Base-by-base conservation (phyloP, 2,329 filamentous ascomycete genomes). In the Pyrenochaeta sp. region DNA sequence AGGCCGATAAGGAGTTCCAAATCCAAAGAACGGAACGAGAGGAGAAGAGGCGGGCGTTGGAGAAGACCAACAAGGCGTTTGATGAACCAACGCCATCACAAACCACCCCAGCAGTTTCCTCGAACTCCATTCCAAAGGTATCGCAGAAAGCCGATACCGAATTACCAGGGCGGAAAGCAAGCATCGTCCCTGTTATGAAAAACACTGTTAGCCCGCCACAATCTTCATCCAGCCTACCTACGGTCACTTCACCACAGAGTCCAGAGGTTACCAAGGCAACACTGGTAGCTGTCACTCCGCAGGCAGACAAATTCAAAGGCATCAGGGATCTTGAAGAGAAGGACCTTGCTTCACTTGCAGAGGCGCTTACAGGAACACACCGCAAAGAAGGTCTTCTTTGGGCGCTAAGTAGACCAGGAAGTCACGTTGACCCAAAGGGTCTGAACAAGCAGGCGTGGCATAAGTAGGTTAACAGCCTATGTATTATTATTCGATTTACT, bases 391-490 rank as follows among this genome's bases (percentile, higher is more conserved):
- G 94, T 5, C 78, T 99, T 7, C 74, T 99, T 6, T 99, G 94
- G 94, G 91, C 95, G 18, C 76, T 97, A 30, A 97, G 93, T 65
- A 84, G 90, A 52, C 93, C 93, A 3, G 92, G 92, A 13, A 93
- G 90, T 44, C 94, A 99, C 69, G 92, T 94, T 19, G 95, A 99
- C 69, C 94, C 94, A 7, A 90, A 94, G 59, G 92, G 90, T 13
- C 78, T 99, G 59, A 97, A 96, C 67, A 96, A 97, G 69, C 91
- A 96, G 72, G 92, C 90, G 36, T 99, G 94, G 94, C 94, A 99
- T 72, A 99, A 99, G 89, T 96, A 78, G 75, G 88, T 81, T 10
- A 6, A 23, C 28, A 2, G 3, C 3, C 6, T 3, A 4, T 10
- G 9, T n/a, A 17, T 5, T 34, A 17, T n/a, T n/a, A 22, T 17